Conservation (phyloP, 164 flowering plant species). For the Hamamelis virginiana region DNA sequence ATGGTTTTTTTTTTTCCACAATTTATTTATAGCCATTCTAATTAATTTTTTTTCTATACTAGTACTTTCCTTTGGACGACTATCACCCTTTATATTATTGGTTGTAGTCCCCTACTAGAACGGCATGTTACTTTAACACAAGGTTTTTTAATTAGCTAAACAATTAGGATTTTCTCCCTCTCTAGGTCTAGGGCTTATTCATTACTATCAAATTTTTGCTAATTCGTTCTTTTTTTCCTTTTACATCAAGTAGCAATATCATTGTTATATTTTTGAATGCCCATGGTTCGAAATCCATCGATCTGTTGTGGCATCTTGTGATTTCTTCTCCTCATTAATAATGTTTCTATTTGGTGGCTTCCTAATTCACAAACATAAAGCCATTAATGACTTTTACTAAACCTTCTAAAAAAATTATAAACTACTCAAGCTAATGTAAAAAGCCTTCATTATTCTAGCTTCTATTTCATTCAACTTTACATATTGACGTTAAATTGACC, state of each 20-base stretch:
- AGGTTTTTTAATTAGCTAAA: neutral
- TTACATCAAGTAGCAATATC: slow-evolving; percentile 22
- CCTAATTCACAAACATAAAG: slow-evolving; percentile 26
- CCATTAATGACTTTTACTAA: neutral
- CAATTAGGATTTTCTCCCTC: neutral
- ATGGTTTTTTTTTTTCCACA: no score
- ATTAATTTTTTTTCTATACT: slow-evolving; percentile 27
- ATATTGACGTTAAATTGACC: no score
- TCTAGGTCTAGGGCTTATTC: neutral
- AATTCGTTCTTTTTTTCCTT: slow-evolving; percentile 21
- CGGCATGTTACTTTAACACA: neutral
- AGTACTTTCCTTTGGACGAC: slow-evolving; percentile 28
- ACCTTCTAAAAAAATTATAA: neutral
- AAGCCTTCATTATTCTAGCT: slow-evolving; percentile 6
- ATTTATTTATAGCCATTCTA: no score
- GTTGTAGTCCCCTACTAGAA: slow-evolving; percentile 23
- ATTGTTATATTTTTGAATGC: slow-evolving; percentile 19
- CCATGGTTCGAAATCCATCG: slow-evolving; percentile 7
- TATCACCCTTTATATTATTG: slow-evolving; percentile 25
- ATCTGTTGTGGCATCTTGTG: slow-evolving; percentile 11
- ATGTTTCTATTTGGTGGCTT: slow-evolving; percentile 31
- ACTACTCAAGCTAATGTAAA: neutral
- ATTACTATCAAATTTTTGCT: slow-evolving; percentile 24
- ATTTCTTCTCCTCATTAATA: slow-evolving; percentile 4
- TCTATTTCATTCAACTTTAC: no score